Percentiles rank a stretch among this genome's conserved stretches.
Evolutionary conservation across 495 filamentous ascomycete genomes (phyloP).

Genomic region (Daldinia grandis): DNA sequence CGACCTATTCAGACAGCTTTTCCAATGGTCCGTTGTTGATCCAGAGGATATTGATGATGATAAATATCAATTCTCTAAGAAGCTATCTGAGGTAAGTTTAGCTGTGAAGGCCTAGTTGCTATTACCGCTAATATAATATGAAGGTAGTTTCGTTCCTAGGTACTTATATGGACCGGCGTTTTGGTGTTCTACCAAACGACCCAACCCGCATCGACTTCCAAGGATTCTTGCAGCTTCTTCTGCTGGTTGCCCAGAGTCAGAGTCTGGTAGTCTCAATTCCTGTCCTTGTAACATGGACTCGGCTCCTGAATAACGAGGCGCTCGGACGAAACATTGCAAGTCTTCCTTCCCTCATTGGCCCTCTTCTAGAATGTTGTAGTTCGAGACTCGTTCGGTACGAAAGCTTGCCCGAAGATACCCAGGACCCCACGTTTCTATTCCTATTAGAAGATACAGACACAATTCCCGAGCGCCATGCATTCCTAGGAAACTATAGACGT

Average conservation of each 20-base stretch:
- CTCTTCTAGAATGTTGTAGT: constrained; percentile 82
- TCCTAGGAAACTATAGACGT: constrained; percentile 94
- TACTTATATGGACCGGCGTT: constrained; percentile 81
- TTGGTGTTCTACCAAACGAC: constrained; percentile 61
- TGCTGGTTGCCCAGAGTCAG: constrained; percentile 79
- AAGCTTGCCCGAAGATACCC: constrained; percentile 77
- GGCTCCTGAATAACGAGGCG: constrained; percentile 71
- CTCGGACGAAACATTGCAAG: constrained; percentile 71
- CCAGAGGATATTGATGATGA: constrained; percentile 84
- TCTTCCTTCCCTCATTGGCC: constrained; percentile 69
- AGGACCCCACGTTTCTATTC: constrained; percentile 80
- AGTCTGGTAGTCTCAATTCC: constrained; percentile 94
- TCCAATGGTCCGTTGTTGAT: constrained; percentile 83
- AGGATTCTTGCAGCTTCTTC: constrained; percentile 81
- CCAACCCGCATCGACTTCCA: constrained; percentile 68
- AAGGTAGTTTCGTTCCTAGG: constrained; percentile 86
- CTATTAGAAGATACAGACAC: constrained; percentile 94
- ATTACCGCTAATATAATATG: constrained; percentile 32
- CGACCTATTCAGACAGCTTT: constrained; percentile 75
- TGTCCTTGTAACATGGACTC: constrained; percentile 87
- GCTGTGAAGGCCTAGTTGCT: neutral
- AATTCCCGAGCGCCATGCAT: constrained; percentile 91
- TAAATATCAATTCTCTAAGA: constrained; percentile 91
- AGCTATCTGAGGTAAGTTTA: constrained; percentile 81
- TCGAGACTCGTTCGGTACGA: constrained; percentile 84